Evolutionary conservation across 441 rosid species (phyloP), one percentile per base, ranked within the genome.

Genomic region (Viola pubescens): DNA sequence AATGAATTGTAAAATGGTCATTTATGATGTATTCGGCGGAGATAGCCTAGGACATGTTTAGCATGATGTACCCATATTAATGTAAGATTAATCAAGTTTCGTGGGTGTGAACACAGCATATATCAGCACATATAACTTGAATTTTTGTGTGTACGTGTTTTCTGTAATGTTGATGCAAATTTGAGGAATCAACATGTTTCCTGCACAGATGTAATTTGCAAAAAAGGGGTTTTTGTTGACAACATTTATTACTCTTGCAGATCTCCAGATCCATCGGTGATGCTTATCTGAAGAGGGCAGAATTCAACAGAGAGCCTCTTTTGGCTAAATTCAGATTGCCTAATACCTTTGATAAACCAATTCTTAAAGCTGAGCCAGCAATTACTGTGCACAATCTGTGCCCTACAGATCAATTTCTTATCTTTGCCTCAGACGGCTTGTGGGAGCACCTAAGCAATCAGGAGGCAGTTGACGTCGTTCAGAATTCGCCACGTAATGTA

Each of bases 381-480:
- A 71, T 89, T 73, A 55, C 70, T 9, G 95, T 89, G 63, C 89
- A 85, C 60, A 81, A 76, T 74, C 69, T 91, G 40, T 69, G 54
- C 13, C 89, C 89, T 3, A 86, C 85, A 66, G 94, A 91, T 72
- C 88, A 79, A 61, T 91, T 91, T 75, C 88, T 91, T 54, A 91
- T 89, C 74, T 87, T 88, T 74, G 98, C 96, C 11, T 91, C 98
- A 3, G 98, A 88, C 79, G 98, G 98, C 72, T 74, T 88, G 52
- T 91, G 98, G 98, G 98, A 91, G 69, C 95, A 91, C 75, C 77
- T 91, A 19, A 85, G 82, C 71, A 91, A 87, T 71, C 96, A 89
- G 67, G 94, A 91, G 75, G 97, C 95, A 0, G 91, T 85, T 39
- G 81, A 91, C 77, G 80, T 87, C 12, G 98, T 91, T 70, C 73